Base-by-base conservation (phyloP, 148 eudicot species). In the Limonium bicolor region DNA sequence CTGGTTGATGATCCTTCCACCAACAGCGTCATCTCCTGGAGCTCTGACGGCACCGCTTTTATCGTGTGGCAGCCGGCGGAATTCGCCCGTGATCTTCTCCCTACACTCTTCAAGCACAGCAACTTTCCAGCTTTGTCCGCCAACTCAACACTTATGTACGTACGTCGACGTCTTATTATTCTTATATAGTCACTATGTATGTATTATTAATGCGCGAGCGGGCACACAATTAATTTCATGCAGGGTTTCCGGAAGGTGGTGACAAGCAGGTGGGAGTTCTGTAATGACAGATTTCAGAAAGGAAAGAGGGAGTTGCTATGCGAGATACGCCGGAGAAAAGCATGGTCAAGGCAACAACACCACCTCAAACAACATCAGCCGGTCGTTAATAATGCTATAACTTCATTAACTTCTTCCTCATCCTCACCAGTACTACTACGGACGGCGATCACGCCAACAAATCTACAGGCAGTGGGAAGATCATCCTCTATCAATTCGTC, bases 11-110 rank as follows among this genome's bases (percentile, higher is more conserved):
- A 88, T 69, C 81, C 82, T 41, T 46, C 59, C 14, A 74, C 79
- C 27, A 79, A 88, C 45, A 27, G 33, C 14, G 69, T 88, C 19
- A 33, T 88, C 12, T 88, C 97, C 10, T 88, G 97, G 97, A 84
- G 77, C 51, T 50, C 42, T 5, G 74, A 61, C 4, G 97, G 97
- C 6, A 70, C 74, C 35, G 84, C 61, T 35, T 88, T 88, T 16
- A 81, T 88, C 18, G 97, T 88, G 51, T 84, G 97, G 97, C 84
- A 84, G 60, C 79, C 94, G 67, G 86, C 84, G 4, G 97, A 88
- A 75, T 80, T 88, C 37, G 72, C 97, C 15, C 67, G 84, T 31
- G 97, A 88, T 32, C 59, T 80, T 58, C 94, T 88, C 11, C 97
- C 97, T 0, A 73, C 82, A 0, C 78, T 82, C 69, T 87, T 87